Conservation (phyloP, 176 grass and related monocot species). For the Hordeum vulgare region MorexV3_pseudomolecules_assembly NC_058518.1:385881605-385882104, state of each 20-base stretch:
- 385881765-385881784: conserved; percentile 31
- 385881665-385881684: neutral
- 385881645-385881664: neutral
- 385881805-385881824: conserved; percentile 65
- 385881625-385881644: conserved; percentile 64
- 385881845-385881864: conserved; percentile 92
- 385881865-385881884: conserved; percentile 87
- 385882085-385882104: conserved; percentile 34
- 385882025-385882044: too few relatives aligned
- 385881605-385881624: conserved; percentile 88
- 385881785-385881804: conserved; percentile 59
- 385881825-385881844: conserved; percentile 69
- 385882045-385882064: neutral
- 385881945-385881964: conserved; percentile 86
- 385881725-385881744: conserved; percentile 70
- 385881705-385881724: conserved; percentile 79
- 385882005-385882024: neutral
- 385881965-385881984: conserved; percentile 90
- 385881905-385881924: conserved; percentile 82
- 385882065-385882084: neutral
- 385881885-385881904: conserved; percentile 70
- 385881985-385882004: conserved; percentile 38
- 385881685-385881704: conserved; percentile 29
- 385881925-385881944: conserved; percentile 84
- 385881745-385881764: conserved; percentile 66